Conservation (phyloP, 2,329 filamentous ascomycete species). For the Cladosporium sp. region DNA sequence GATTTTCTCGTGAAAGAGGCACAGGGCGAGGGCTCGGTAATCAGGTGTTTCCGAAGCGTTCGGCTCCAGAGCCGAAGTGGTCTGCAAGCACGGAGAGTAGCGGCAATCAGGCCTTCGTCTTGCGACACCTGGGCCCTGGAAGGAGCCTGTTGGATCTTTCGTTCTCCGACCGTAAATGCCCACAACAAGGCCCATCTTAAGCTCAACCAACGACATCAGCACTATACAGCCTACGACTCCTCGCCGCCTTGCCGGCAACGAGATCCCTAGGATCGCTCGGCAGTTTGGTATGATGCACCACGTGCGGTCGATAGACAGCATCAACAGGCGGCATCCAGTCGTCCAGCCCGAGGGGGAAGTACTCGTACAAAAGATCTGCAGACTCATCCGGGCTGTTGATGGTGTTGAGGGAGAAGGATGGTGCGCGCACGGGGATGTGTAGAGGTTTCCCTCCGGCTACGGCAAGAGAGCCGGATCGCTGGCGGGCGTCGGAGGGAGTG, state of each 20-base stretch:
- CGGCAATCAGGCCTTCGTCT: too few species aligned
- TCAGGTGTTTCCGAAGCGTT: too few species aligned
- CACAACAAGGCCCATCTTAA: background rate
- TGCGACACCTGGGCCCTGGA: too few species aligned
- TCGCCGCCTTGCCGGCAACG: slow-evolving; percentile 17
- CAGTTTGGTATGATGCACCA: slow-evolving; percentile 76
- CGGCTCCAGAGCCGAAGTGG: too few species aligned
- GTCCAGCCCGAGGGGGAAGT: slow-evolving; percentile 85
- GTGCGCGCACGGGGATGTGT: slow-evolving; percentile 35
- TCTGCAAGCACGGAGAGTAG: too few species aligned
- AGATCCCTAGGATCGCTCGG: slow-evolving; percentile 44
- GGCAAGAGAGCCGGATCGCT: slow-evolving; percentile 9
- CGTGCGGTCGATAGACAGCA: slow-evolving; percentile 84
- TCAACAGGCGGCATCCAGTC: slow-evolving; percentile 92
- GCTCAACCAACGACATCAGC: slow-evolving; percentile 34
- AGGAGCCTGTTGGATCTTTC: too few species aligned
- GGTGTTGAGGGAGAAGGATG: slow-evolving; percentile 43
- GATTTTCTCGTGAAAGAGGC: too few species aligned
- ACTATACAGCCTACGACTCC: slow-evolving; percentile 44
- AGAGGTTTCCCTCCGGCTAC: slow-evolving; percentile 18
- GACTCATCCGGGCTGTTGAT: slow-evolving; percentile 66
- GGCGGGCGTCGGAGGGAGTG: slow-evolving; percentile 17
- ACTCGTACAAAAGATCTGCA: slow-evolving; percentile 84
- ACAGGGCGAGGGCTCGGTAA: too few species aligned
- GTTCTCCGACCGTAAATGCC: too few species aligned